Percentiles rank a stretch among this genome's conserved stretches.
These are phyloP conservation scores for Saccharomycopsis babjevae DNA, from an alignment of 805 yeast genomes.

Conservation along the genomic window DNA sequence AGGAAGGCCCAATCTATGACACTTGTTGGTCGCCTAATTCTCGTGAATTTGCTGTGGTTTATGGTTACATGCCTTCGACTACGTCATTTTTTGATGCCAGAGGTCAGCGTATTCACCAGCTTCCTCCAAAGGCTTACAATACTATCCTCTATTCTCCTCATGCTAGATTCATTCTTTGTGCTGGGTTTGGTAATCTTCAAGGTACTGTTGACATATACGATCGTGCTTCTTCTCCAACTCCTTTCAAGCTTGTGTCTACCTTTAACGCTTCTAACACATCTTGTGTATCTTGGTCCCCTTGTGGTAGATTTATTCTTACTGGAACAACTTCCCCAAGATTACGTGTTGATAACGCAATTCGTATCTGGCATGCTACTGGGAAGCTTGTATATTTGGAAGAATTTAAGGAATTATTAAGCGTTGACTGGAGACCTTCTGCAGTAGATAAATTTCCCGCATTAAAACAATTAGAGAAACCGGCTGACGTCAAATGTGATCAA, in stretches of 20 bases:
- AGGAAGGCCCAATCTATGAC: constrained; percentile 87
- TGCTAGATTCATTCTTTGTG: constrained; percentile 81
- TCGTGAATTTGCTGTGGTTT: constrained; percentile 92
- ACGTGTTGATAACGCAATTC: constrained; percentile 91
- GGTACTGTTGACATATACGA: constrained; percentile 94
- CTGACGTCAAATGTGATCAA: constrained; percentile 59
- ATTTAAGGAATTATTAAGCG: constrained; percentile 69
- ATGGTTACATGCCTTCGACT: constrained; percentile 96
- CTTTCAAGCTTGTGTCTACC: constrained; percentile 66
- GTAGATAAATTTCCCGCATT: constrained; percentile 26
- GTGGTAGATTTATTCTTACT: constrained; percentile 84
- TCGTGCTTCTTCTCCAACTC: constrained; percentile 49
- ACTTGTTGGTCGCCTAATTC: constrained; percentile 95
- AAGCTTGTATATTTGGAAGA: constrained; percentile 68
- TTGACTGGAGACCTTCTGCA: constrained; percentile 68
- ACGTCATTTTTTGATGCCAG: constrained; percentile 91
- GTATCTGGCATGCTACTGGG: constrained; percentile 89
- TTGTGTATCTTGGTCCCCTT: constrained; percentile 97
- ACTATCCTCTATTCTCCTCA: constrained; percentile 90
- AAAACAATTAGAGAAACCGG: constrained; percentile 32
- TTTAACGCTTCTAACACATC: constrained; percentile 91
- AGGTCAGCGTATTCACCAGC: constrained; percentile 74
- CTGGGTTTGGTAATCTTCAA: constrained; percentile 96
- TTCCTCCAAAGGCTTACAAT: constrained; percentile 83
- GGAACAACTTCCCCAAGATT: constrained; percentile 96